Evolutionary conservation across 768 basidiomycete genomes (phyloP).

Genomic region (Leucocoprinus birnbaumii): DNA sequence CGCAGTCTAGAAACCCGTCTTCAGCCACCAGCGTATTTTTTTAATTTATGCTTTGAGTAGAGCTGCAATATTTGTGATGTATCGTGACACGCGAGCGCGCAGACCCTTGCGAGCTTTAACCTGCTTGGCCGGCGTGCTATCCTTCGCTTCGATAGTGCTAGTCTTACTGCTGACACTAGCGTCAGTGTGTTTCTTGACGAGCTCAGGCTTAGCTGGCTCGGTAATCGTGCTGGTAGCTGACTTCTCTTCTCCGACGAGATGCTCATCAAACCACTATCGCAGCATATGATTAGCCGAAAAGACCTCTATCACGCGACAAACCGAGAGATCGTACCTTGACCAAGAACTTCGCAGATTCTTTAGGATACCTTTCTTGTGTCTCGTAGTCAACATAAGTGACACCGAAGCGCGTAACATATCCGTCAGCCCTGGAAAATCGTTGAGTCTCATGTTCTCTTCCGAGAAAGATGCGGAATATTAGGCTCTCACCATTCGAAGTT

Average conservation of each 20-base stretch:
- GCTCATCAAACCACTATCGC: slow-evolving; percentile 38
- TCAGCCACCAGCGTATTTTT: neutral
- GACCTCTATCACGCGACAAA: neutral
- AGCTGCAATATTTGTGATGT: slow-evolving; percentile 10
- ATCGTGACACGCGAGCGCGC: slow-evolving; percentile 11
- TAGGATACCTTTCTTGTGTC: slow-evolving; percentile 64
- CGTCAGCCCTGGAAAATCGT: slow-evolving; percentile 47
- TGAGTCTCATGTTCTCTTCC: neutral
- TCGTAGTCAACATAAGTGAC: slow-evolving; percentile 70
- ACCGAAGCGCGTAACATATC: slow-evolving; percentile 66
- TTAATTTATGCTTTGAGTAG: slow-evolving; percentile 14
- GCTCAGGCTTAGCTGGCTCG: neutral
- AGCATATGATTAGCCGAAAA: neutral
- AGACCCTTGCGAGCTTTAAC: slow-evolving; percentile 2
- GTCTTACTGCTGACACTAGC: slow-evolving; percentile 12
- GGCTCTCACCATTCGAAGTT: slow-evolving; percentile 66
- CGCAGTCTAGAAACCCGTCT: slow-evolving; percentile 5
- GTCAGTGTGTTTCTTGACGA: neutral
- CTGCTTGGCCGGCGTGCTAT: neutral
- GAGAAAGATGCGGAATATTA: neutral
- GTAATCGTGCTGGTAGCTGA: neutral
- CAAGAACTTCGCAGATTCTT: slow-evolving; percentile 58
- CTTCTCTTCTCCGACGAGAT: slow-evolving; percentile 20
- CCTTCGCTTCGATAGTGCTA: slow-evolving; percentile 1
- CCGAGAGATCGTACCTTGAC: slow-evolving; percentile 37